Evolutionary conservation across 257 asterid genomes (phyloP), one percentile per base, ranked within the genome.

Genomic region (Solanum lignicaule): DNA sequence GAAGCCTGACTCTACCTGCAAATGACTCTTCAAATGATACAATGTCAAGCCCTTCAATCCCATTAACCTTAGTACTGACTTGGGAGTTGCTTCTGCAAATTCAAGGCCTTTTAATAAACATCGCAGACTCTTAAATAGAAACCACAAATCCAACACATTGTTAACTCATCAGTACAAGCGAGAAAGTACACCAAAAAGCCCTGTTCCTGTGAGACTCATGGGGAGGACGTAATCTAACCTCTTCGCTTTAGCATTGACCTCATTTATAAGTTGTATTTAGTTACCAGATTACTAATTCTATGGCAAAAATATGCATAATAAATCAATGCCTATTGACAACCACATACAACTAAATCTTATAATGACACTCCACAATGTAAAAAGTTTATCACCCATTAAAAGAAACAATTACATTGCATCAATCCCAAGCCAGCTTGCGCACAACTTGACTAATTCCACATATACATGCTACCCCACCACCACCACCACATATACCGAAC

Each of bases 31-130:
- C 33, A 96, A 89, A 81, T 96, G 99, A 87, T 95, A 96, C 85
- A 95, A 43, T 58, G 99, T 96, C 91, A 95, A 90, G 60, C 98
- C 98, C 90, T 95, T 96, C 87, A 96, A 90, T 48, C 98, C 98
- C 99, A 96, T 96, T 87, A 94, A 86, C 87, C 98, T 94, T 88
- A 96, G 87, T 9, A 96, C 99, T 55, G 99, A 93, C 91, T 95
- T 96, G 8, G 99, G 99, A 74, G 99, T 96, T 23, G 99, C 98
- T 92, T 96, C 99, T 96, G 98, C 89, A 92, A 29, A 88, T 83
- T 52, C 32, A 87, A 48, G 55, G 33, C 46, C 89, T 88, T 39
- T 60, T 74, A 60, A 23, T 48, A 76, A 25, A 52, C 52, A 87
- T 39, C 27, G 6, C 81, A 76, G n/a, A 78, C 84, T 76, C 14